Percentiles rank a stretch among this genome's conserved stretches.
phyloP scores from a whole-genome alignment of 441 rosid species.

The Pelargonium australe region DNA sequence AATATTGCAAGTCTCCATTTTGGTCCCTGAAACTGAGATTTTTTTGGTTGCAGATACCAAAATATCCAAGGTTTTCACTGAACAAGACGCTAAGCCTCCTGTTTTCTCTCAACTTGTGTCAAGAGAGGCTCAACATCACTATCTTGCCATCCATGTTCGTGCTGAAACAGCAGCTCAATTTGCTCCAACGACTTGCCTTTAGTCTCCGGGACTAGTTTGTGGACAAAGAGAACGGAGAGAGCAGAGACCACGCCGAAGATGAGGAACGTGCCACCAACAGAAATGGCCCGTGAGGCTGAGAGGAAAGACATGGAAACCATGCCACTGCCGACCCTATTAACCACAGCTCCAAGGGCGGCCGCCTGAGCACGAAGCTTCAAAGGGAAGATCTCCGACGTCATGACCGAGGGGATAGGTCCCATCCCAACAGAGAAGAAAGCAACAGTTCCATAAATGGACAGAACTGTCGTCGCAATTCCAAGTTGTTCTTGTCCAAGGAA shows the following conservation, averaged over 20 bases:
- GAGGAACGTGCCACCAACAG: slow-evolving; percentile 68
- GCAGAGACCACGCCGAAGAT: slow-evolving; percentile 55
- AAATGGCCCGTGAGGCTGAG: slow-evolving; percentile 48
- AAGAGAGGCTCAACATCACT: slow-evolving; percentile 46
- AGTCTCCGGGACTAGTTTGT: slow-evolving; percentile 63
- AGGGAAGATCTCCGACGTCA: slow-evolving; percentile 85
- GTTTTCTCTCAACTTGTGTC: too few relatives aligned
- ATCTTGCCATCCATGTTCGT: slow-evolving; percentile 33
- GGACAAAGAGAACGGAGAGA: slow-evolving; percentile 60
- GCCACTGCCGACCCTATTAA: slow-evolving; percentile 80
- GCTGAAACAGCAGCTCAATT: slow-evolving; percentile 57
- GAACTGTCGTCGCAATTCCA: slow-evolving; percentile 38
- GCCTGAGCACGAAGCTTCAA: slow-evolving; percentile 77
- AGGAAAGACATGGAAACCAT: slow-evolving; percentile 88
- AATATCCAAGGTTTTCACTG: neutral
- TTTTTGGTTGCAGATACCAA: too few relatives aligned
- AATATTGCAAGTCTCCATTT: too few relatives aligned
- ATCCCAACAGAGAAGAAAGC: slow-evolving; percentile 84
- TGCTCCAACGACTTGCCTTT: slow-evolving; percentile 86
- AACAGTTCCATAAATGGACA: slow-evolving; percentile 68
- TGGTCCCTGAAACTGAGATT: too few relatives aligned
- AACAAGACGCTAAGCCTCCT: slow-evolving; percentile 70
- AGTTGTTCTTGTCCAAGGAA: slow-evolving; percentile 44
- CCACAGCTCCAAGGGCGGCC: slow-evolving; percentile 74
- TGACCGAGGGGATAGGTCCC: slow-evolving; percentile 82